phyloP scores from a whole-genome alignment of 345 rosid species.

The Lepidium aucheri region DNA sequence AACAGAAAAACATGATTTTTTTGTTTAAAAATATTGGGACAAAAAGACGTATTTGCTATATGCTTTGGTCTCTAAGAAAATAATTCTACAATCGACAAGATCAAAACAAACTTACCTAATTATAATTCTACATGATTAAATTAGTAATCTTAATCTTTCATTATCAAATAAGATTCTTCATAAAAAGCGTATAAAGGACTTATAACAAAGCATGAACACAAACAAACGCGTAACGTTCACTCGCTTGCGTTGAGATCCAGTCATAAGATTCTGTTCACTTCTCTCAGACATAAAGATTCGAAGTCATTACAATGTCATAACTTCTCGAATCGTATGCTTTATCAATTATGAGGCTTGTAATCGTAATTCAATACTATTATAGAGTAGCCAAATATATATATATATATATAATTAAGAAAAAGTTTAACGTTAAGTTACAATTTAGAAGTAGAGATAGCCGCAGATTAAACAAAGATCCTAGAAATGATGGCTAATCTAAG shows the following conservation, averaged over 20 bases:
- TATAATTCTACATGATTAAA: not conserved
- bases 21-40: not conserved
- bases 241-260: constrained; percentile 10
- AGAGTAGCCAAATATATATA: too few relatives aligned
- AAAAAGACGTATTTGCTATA: not conserved
- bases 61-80: not conserved
- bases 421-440: too few relatives aligned
- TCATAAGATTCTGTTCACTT: not conserved
- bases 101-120: constrained; percentile 12
- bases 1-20: too few relatives aligned
- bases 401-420: too few relatives aligned
- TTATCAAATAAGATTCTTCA: constrained; percentile 8
- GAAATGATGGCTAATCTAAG: too few relatives aligned
- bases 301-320: not conserved
- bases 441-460: too few relatives aligned
- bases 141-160: constrained; percentile 1
- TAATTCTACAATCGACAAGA: not conserved
- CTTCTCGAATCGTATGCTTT: constrained; percentile 24
- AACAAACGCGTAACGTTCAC: not conserved
- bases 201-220: constrained; percentile 1
- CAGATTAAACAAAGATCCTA: too few relatives aligned
- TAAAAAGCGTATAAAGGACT: not conserved
- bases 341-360: not conserved
- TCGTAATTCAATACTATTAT: not conserved
- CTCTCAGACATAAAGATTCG: constrained; percentile 10